Evolutionary conservation across 306 rosid species (phyloP), one percentile per base, ranked within the genome.

Genomic region (Argentina anserina): DNA sequence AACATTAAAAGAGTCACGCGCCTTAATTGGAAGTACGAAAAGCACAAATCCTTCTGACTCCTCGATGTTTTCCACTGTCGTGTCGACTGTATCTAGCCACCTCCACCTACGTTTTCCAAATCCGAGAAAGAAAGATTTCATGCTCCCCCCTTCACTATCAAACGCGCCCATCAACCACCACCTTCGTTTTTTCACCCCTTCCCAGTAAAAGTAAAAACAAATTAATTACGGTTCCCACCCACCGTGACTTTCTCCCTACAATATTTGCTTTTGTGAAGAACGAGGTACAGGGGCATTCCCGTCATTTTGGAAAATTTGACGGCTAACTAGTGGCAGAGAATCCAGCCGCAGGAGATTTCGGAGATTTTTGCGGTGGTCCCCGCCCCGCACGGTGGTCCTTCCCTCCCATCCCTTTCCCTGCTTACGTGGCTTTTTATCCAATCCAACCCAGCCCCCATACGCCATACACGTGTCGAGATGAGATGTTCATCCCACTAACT

Each of bases 321-420:
- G 80, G 82, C 82, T 58, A 45, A 39, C 36, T 4, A 20, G 64
- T 28, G 79, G 74, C 49, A 82, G 77, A 74, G 82, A 75, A 74
- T 78, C 86, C 70, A 56, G 85, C 66, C 68, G 72, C 82, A 82
- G 79, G 36, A 59, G 83, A 75, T 82, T 75, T 81, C 31, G 66
- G 17, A 47, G 67, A 74, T 75, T 71, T 74, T 21, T 46, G 49
- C 5, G 47, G 50, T 60, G 81, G 75, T 67, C 72, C 81, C 60
- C 3, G 2, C 36, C 49, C 28, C 60, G 5, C 34, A 4, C 21
- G 45, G 71, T 60, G 45, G 76, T 68, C 67, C 67, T 73, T 23
- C 53, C 52, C 13, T 9, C 28, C 58, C 10, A 0, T n/a, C 7
- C 6, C 26, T 14, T 3, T 29, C 14, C 1, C 28, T 1, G 13